A percentile compares a stretch with the other conserved stretches of the same genome.
Evolutionary conservation across 1,284 basidiomycete species (phyloP).

Genomic region (Neotropicomus parvogracilis): DNA sequence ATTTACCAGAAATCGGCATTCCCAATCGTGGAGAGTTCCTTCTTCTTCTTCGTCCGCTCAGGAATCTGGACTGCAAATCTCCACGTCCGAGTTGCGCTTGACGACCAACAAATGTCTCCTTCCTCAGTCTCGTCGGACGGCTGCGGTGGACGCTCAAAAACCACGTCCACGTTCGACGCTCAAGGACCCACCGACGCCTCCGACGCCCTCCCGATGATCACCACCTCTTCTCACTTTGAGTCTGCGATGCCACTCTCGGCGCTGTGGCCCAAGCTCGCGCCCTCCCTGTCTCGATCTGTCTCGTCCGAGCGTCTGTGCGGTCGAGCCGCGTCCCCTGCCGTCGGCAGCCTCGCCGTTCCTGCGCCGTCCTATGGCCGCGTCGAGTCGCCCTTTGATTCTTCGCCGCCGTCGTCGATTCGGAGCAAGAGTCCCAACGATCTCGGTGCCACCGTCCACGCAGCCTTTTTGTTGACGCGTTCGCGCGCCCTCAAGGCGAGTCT

Average conservation of each 20-base stretch:
- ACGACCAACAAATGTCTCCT: slow-evolving; percentile 36
- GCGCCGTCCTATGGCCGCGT: neutral
- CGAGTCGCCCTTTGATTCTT: slow-evolving; percentile 29
- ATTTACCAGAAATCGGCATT: slow-evolving; percentile 23
- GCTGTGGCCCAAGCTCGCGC: slow-evolving; percentile 9
- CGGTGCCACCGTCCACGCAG: slow-evolving; percentile 30
- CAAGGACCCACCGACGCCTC: neutral
- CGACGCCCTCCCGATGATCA: slow-evolving; percentile 19
- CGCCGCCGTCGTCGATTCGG: slow-evolving; percentile 36
- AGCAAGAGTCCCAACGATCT: slow-evolving; percentile 33
- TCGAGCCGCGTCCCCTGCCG: slow-evolving; percentile 4
- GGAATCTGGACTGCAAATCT: slow-evolving; percentile 33
- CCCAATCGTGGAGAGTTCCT: slow-evolving; percentile 14
- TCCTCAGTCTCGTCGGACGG: slow-evolving; percentile 19
- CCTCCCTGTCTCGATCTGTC: neutral
- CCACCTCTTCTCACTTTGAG: slow-evolving; percentile 18
- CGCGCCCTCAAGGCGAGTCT: slow-evolving; percentile 48
- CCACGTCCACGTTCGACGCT: slow-evolving; percentile 1
- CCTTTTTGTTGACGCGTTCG: slow-evolving; percentile 48
- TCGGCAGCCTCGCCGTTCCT: slow-evolving; percentile 11
- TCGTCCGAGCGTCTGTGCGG: slow-evolving; percentile 11
- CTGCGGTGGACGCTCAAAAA: slow-evolving; percentile 27
- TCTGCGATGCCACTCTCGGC: slow-evolving; percentile 5
- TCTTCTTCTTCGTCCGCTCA: slow-evolving; percentile 14
- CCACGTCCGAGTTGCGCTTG: slow-evolving; percentile 20